Base-by-base conservation (phyloP, 805 yeast species). In the Wickerhamomyces queroliae region DNA sequence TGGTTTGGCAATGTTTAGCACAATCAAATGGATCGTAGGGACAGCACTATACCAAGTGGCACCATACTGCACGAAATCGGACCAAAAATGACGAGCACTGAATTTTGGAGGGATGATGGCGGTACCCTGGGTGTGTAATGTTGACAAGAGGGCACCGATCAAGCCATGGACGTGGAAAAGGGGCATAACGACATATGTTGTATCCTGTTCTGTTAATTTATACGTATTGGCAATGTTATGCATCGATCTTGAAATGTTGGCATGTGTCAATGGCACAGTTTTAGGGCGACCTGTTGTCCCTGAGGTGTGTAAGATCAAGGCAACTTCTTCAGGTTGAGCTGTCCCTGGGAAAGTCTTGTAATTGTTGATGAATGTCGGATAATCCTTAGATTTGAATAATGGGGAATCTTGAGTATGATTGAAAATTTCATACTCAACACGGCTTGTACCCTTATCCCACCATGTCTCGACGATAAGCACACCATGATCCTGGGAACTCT, bases 231-330 rank as follows among this genome's bases (percentile, higher is more conserved):
- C 61, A 44, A 82, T 79, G 63, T 82, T 82, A 20, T 56, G 45
- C 59, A 79, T 75, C 8, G 84, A 76, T 22, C 76, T 69, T 5
- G 78, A 68, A 55, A 82, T 70, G 60, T 82, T 82, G 23, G 65
- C 57, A 55, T 82, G 89, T 27, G 84, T 69, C 53, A 82, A 59
- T 7, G 89, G 88, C 2, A 82, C 89, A 8, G 84, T 82, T 57
- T 82, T 82, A 37, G 89, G 89, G 38, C 80, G 70, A 3, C 88
- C 87, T 2, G 89, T 82, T 8, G 89, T 82, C 23, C 90, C 90
- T 35, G 83, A 74, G 8, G 90, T 82, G 59, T 82, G 88, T 35
- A 82, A 61, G 20, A 82, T 76, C 56, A 82, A 60, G 3, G 87
- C 87, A 27, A 76, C 68, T 42, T 79, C 82, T 34, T 68, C 60